Conservation (phyloP, 208 protist genomes). For the Zelonia costaricensis region DNA sequence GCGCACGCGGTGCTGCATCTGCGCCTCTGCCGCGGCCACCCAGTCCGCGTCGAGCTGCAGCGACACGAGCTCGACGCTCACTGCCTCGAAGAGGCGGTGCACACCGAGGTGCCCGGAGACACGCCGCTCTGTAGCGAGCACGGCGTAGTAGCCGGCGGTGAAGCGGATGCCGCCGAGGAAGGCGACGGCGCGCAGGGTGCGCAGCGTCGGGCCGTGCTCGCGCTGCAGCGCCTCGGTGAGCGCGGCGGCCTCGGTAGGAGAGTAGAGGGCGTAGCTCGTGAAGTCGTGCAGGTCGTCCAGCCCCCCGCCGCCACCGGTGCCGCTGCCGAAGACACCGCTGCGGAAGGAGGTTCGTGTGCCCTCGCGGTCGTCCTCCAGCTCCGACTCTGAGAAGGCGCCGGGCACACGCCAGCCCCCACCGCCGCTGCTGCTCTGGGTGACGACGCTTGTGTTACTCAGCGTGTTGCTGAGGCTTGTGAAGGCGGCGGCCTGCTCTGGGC, state of each 20-base stretch:
- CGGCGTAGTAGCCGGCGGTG: conserved; percentile 92
- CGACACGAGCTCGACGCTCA: conserved; percentile 70
- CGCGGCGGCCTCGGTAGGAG: conserved; percentile 33
- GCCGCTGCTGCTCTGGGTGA: neutral
- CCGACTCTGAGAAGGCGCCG: neutral
- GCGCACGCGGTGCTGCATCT: conserved; percentile 1
- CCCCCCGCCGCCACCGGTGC: neutral
- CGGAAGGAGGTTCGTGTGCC: neutral
- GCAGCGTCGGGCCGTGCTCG: conserved; percentile 26
- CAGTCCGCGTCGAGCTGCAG: conserved; percentile 29
- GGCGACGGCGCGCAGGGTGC: conserved; percentile 29
- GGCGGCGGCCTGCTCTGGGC: conserved; percentile 5
- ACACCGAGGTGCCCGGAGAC: conserved; percentile 85
- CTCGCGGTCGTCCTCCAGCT: conserved; percentile 1
- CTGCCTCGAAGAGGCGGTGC: conserved; percentile 91
- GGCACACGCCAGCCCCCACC: neutral
- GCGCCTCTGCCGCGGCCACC: conserved; percentile 6
- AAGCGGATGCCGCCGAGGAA: conserved; percentile 92
- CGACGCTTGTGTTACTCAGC: no score
- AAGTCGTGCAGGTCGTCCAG: conserved; percentile 26
- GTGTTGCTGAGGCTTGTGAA: conserved; percentile 1
- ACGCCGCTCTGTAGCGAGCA: conserved; percentile 78
- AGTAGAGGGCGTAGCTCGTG: conserved; percentile 27
- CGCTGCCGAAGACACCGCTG: neutral
- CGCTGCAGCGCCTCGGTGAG: conserved; percentile 31